Conservation (phyloP, 805 yeast genomes). For the Metschnikowia cubensis region DNA sequence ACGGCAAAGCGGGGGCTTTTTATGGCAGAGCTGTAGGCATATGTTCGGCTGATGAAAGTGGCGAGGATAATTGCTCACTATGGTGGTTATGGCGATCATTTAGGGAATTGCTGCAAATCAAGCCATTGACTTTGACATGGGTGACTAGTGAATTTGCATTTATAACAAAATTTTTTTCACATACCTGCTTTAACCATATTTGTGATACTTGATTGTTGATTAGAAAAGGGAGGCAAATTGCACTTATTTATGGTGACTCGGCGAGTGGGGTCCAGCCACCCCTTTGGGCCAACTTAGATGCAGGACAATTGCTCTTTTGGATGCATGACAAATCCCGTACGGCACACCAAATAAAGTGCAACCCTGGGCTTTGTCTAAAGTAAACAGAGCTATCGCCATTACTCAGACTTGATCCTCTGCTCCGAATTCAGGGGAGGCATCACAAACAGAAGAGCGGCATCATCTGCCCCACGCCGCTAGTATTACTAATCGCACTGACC, state of each 20-base stretch:
- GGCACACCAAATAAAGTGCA: not conserved
- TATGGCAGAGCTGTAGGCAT: not conserved
- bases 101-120: constrained; percentile 2
- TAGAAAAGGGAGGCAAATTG: not conserved
- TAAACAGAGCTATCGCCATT: not conserved
- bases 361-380: not conserved
- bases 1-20: not conserved
- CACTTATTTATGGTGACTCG: constrained; percentile 2
- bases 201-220: constrained; percentile 1
- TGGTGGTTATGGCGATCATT: constrained; percentile 9
- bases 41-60: constrained; percentile 4
- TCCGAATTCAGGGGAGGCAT: not conserved
- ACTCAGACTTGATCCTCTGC: not conserved
- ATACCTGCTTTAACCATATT: constrained; percentile 65
- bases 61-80: constrained; percentile 15
- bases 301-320: constrained; percentile 5
- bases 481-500: not conserved
- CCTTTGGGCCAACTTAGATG: not conserved
- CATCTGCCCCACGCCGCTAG: not conserved
- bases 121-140: not conserved
- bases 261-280: constrained; percentile 5
- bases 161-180: constrained; percentile 22
- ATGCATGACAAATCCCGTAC: not conserved
- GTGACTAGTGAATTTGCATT: not conserved
- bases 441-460: not conserved